Evolutionary conservation across 805 yeast species (phyloP), one percentile per base, ranked within the genome.

Genomic region (Kodamaea hsintzibuensis): DNA sequence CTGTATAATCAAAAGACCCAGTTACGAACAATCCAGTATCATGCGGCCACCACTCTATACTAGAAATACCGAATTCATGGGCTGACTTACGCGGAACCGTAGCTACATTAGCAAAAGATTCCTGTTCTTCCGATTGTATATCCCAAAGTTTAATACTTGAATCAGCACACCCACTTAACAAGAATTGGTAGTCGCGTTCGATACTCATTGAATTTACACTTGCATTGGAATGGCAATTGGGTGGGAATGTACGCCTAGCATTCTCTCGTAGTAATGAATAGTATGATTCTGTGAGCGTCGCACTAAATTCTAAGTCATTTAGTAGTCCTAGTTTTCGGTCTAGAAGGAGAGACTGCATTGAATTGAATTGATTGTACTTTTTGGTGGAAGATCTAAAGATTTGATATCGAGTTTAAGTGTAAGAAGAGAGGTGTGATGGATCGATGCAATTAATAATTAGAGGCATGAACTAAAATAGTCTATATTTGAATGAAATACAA

Each of bases 1-100:
- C 81, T 0, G 83, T 80, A 54, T 81, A 83, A 67, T 92, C 98
- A 66, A 84, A 90, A 0, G 97, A 89, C 0, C 91, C 83, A 2
- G 91, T 81, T 16, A 91, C 77, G 71, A 91, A 91, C 85, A 92
- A 78, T 0, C 97, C 97, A 35, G 85, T 83, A 68, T 92, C 98
- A 45, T 74, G 73, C 0, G 95, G 91, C 93, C 97, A 93, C 98
- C 98, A 92, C 61, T 79, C 76, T 0, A 89, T 74, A 13, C 82
- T 71, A 0, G 96, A 88, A 0, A 92, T 77, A 0, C 97, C 96
- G 65, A 78, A 90, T 16, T 72, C 66, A 64, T 92, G 98, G 13
- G 67, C 76, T 5, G 75, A 49, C 49, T 67, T 71, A 18, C 75
- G 61, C 0, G 79, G 78, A 3, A 76, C 59, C 3, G 75, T 63